phyloP scores from a whole-genome alignment of 352 stramenopile species.

The Albugo candida region DNA sequence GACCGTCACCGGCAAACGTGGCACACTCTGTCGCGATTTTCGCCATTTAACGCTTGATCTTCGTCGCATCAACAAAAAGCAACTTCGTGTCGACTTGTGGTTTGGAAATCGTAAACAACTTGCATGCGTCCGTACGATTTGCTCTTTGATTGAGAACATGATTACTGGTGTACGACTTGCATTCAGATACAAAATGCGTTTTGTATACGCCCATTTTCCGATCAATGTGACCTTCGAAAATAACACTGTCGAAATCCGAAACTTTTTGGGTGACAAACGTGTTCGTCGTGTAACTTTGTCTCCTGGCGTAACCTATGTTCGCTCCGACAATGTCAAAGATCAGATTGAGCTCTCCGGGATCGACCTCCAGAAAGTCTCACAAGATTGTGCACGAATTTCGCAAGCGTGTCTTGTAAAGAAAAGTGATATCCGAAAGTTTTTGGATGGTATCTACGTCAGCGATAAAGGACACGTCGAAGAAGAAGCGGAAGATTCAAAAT shows the following conservation, averaged over 20 bases:
- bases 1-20: conserved; percentile 90
- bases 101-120: conserved; percentile 98
- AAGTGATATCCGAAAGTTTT: conserved; percentile 99
- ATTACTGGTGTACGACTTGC: conserved; percentile 95
- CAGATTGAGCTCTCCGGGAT: conserved; percentile 97
- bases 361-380: conserved; percentile 94
- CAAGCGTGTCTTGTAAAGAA: conserved; percentile 66
- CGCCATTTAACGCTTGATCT: conserved; percentile 96
- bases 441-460: conserved; percentile 99
- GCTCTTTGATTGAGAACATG: conserved; percentile 99
- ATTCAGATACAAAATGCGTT: conserved; percentile 99
- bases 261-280: conserved; percentile 99
- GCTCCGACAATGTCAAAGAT: conserved; percentile 96
- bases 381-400: conserved; percentile 74
- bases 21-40: conserved; percentile 90
- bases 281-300: conserved; percentile 89
- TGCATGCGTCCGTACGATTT: conserved; percentile 94
- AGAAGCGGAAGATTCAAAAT: conserved; percentile 11
- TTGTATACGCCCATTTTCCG: conserved; percentile 99
- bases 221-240: conserved; percentile 97
- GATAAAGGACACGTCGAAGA: conserved; percentile 86
- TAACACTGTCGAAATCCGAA: conserved; percentile 94
- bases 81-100: conserved; percentile 95
- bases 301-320: conserved; percentile 88
- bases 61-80: conserved; percentile 74